These are phyloP conservation scores for Arthroderma sp. DNA, from an alignment of 2,329 filamentous ascomycete species.

Conservation along the genomic window DNA sequence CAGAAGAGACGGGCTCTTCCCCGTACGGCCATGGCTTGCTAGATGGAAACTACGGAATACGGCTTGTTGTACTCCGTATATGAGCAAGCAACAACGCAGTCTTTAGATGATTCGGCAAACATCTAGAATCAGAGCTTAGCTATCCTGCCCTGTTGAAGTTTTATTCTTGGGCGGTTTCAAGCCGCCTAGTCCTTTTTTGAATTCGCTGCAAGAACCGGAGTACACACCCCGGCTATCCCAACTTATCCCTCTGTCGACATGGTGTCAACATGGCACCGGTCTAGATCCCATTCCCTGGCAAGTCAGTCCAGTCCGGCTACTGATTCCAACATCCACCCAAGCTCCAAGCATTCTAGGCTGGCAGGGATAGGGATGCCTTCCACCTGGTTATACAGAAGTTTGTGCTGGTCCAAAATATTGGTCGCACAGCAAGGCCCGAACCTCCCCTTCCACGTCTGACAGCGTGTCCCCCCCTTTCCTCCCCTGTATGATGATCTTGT, in stretches of 20 bases:
- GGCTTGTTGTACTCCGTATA: too few species aligned
- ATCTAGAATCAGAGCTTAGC: neutral
- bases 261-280: too few species aligned
- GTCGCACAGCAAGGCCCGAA: neutral
- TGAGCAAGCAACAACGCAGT: neutral
- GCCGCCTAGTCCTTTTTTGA: neutral
- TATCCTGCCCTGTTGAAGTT: neutral
- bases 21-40: neutral
- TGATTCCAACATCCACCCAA: neutral
- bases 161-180: neutral
- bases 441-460: neutral
- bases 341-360: neutral
- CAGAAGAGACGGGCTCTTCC: neutral
- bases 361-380: neutral
- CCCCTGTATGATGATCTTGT: neutral
- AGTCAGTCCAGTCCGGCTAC: neutral
- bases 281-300: neutral
- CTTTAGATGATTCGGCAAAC: neutral
- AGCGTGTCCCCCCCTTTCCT: neutral
- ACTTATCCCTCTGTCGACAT: neutral
- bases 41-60: neutral
- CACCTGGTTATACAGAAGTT: neutral
- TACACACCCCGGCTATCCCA: neutral
- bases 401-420: neutral
- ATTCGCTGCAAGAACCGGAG: neutral